A percentile compares a stretch with the other conserved stretches of the same genome.
Evolutionary conservation across 768 basidiomycete species (phyloP).

Genomic region (Fistulinella prunicolor): DNA sequence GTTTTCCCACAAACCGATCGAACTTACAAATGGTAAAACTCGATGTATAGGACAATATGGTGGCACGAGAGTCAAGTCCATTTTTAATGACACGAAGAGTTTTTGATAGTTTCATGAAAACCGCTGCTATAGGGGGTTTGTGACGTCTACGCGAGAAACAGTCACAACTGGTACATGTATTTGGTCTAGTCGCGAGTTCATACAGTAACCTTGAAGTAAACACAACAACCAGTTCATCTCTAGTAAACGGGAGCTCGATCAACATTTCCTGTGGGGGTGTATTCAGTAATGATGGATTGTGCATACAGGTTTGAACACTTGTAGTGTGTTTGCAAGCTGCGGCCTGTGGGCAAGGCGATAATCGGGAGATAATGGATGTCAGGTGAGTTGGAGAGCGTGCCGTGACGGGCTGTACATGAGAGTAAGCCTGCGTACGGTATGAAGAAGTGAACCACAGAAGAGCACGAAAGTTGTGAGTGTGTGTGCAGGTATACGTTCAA

Average conservation of each 20-base stretch:
- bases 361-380: slow-evolving; percentile 26
- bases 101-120: no score
- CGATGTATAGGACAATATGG: no score
- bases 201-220: background rate
- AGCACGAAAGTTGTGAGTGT: slow-evolving; percentile 21
- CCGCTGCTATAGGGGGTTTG: no score
- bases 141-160: no score
- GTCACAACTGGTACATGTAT: no score
- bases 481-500: slow-evolving; percentile 11
- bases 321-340: slow-evolving; percentile 58
- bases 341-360: slow-evolving; percentile 63
- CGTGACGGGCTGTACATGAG: slow-evolving; percentile 4
- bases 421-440: slow-evolving; percentile 5
- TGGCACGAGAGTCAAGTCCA: no score
- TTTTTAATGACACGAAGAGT: no score
- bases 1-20: no score
- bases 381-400: slow-evolving; percentile 6
- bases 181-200: slow-evolving; percentile 1
- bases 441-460: slow-evolving; percentile 13
- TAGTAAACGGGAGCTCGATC: slow-evolving; percentile 36
- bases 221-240: background rate
- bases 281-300: slow-evolving; percentile 44
- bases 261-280: slow-evolving; percentile 49
- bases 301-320: slow-evolving; percentile 49
- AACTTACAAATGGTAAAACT: no score